These are phyloP conservation scores for Pythium biforme DNA, from an alignment of 352 stramenopile genomes.

Conservation along the genomic window DNA sequence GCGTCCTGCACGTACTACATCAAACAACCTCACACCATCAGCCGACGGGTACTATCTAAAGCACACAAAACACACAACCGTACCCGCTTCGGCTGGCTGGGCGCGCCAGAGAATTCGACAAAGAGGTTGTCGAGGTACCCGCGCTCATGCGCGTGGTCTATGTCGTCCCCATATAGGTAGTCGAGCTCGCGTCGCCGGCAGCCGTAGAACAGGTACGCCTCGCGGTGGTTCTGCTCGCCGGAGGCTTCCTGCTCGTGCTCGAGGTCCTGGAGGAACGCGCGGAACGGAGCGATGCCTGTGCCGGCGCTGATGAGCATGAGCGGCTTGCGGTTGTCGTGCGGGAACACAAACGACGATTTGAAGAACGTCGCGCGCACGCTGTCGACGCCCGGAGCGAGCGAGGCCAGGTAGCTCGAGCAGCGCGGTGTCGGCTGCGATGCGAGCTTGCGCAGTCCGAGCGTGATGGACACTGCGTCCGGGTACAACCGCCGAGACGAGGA, in stretches of 20 bases:
- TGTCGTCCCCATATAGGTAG: conserved; percentile 71
- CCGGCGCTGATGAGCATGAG: conserved; percentile 78
- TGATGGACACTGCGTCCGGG: conserved; percentile 64
- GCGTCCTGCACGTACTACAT: conserved; percentile 74
- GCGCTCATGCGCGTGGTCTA: conserved; percentile 35
- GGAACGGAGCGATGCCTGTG: conserved; percentile 82
- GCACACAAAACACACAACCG: conserved; percentile 13
- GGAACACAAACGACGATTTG: conserved; percentile 76
- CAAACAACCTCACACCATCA: neutral
- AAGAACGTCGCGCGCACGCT: conserved; percentile 62
- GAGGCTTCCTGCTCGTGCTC: conserved; percentile 48
- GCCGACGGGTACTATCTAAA: neutral
- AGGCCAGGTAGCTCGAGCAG: conserved; percentile 73
- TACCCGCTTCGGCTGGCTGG: conserved; percentile 44
- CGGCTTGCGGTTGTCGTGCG: conserved; percentile 50
- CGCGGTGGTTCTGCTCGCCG: conserved; percentile 26
- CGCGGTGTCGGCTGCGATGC: conserved; percentile 53
- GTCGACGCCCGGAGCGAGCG: conserved; percentile 41
- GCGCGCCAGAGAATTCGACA: conserved; percentile 59
- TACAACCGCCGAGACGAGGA: conserved; percentile 70
- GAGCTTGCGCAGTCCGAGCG: conserved; percentile 60
- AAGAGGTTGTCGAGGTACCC: conserved; percentile 54
- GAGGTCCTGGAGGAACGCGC: conserved; percentile 75
- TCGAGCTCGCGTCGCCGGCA: conserved; percentile 59
- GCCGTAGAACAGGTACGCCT: conserved; percentile 77